A percentile compares a stretch with the other conserved stretches of the same genome.
phyloP scores from a whole-genome alignment of 2,329 filamentous ascomycete species.

The Metarhizium brunneum region DNA sequence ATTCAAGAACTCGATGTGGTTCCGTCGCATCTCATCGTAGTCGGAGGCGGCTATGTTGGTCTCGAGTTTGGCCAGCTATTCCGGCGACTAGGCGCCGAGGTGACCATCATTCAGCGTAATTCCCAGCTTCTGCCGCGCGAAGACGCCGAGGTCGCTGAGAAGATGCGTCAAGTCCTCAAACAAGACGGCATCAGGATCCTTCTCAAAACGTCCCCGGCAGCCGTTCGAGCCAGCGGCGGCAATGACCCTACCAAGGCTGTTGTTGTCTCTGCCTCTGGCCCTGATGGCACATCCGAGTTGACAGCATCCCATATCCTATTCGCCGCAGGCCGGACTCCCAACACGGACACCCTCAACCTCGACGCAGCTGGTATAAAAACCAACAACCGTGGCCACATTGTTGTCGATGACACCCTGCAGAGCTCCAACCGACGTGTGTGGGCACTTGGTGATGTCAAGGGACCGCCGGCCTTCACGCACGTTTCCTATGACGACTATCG shows the following conservation, averaged over 20 bases:
- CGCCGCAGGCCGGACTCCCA: constrained; percentile 39
- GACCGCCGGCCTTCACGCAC: constrained; percentile 44
- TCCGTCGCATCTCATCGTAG: constrained; percentile 37
- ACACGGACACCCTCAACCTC: constrained; percentile 36
- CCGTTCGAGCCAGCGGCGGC: constrained; percentile 11
- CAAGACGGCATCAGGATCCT: constrained; percentile 37
- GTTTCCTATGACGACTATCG: constrained; percentile 48
- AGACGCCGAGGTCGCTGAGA: constrained; percentile 37
- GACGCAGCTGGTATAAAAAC: constrained; percentile 29
- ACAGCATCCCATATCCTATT: constrained; percentile 37
- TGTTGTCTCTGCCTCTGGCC: constrained; percentile 10
- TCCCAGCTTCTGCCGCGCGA: constrained; percentile 34
- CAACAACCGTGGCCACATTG: constrained; percentile 32
- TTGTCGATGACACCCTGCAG: constrained; percentile 30
- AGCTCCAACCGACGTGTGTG: constrained; percentile 34
- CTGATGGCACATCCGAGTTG: constrained; percentile 10
- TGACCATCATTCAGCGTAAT: constrained; percentile 37
- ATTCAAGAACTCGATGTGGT: constrained; percentile 36
- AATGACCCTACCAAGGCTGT: constrained; percentile 9
- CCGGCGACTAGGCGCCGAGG: constrained; percentile 36
- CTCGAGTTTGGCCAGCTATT: constrained; percentile 46
- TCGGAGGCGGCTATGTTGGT: constrained; percentile 45
- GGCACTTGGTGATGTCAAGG: constrained; percentile 42
- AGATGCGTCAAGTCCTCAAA: constrained; percentile 30
- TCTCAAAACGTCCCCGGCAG: constrained; percentile 23